These are phyloP conservation scores for Teratosphaeria destructans DNA, from an alignment of 2,329 filamentous ascomycete genomes.

Conservation along the genomic window DNA sequence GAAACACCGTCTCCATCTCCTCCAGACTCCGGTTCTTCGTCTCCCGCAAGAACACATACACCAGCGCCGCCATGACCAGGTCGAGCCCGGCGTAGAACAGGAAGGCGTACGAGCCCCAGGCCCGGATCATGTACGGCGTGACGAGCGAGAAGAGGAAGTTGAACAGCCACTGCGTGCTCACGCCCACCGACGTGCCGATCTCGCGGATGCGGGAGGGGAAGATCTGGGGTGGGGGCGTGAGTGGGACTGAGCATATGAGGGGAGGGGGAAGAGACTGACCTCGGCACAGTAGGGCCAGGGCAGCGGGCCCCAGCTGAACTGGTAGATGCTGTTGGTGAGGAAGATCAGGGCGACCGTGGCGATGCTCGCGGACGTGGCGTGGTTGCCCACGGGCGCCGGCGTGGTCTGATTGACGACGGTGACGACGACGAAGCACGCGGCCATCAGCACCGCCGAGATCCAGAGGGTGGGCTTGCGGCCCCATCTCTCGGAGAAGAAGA, in stretches of 20 bases:
- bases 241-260: conserved; percentile 28
- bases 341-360: conserved; percentile 47
- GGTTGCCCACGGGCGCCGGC: conserved; percentile 14
- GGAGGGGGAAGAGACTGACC: conserved; percentile 3
- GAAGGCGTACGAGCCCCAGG: conserved; percentile 36
- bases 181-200: conserved; percentile 40
- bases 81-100: conserved; percentile 39
- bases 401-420: conserved; percentile 25
- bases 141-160: conserved; percentile 41
- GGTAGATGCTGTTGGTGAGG: conserved; percentile 44
- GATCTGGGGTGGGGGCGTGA: conserved; percentile 36
- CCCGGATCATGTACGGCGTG: conserved; percentile 43
- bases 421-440: conserved; percentile 25
- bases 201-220: conserved; percentile 44
- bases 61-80: conserved; percentile 31
- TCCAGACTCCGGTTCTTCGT: conserved; percentile 28
- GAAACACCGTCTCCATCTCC: conserved; percentile 24
- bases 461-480: conserved; percentile 15
- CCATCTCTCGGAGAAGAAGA: neutral
- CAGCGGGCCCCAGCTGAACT: conserved; percentile 44
- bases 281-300: conserved; percentile 42
- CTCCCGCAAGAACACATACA: conserved; percentile 29
- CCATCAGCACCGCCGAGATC: conserved; percentile 23
- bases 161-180: conserved; percentile 42
- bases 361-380: conserved; percentile 32